Evolutionary conservation across 305 asterid species (phyloP).

Genomic region (Fraxinus platypoda): DNA sequence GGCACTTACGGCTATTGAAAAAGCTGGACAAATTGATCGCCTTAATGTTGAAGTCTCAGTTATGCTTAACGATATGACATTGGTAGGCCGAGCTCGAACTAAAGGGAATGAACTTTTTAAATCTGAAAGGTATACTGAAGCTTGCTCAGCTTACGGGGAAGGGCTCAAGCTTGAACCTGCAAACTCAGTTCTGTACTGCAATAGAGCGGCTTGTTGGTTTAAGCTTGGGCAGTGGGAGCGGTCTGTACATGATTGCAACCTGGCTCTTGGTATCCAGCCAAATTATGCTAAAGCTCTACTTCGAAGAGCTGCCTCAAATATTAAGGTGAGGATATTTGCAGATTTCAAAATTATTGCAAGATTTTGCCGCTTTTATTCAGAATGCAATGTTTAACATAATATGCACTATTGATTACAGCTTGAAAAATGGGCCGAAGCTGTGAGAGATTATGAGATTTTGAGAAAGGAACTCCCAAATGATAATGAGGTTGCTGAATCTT

Average conservation of each 20-base stretch:
- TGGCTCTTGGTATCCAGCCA: constrained; percentile 73
- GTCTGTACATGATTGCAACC: constrained; percentile 79
- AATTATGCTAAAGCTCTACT: constrained; percentile 81
- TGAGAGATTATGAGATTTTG: constrained; percentile 68
- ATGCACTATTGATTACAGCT: constrained; percentile 45
- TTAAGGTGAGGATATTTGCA: constrained; percentile 47
- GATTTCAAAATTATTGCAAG: background rate
- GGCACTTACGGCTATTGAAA: constrained; percentile 60
- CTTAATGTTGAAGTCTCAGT: constrained; percentile 50
- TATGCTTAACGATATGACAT: constrained; percentile 48
- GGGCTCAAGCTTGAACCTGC: constrained; percentile 74
- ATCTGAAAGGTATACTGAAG: constrained; percentile 84
- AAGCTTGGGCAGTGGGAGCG: constrained; percentile 76
- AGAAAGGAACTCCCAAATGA: constrained; percentile 65
- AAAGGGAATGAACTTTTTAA: constrained; percentile 88
- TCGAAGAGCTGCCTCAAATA: constrained; percentile 74
- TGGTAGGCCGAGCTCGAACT: constrained; percentile 68
- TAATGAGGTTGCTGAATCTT: constrained; percentile 66
- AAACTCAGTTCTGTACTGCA: constrained; percentile 82
- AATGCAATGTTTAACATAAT: background rate
- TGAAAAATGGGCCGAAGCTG: constrained; percentile 84
- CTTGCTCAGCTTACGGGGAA: constrained; percentile 85
- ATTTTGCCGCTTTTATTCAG: background rate
- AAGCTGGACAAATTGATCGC: constrained; percentile 64
- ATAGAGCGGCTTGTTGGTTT: constrained; percentile 95